These are phyloP conservation scores for Blastomyces silverae DNA, from an alignment of 2,329 filamentous ascomycete species.

Conservation along the genomic window DNA sequence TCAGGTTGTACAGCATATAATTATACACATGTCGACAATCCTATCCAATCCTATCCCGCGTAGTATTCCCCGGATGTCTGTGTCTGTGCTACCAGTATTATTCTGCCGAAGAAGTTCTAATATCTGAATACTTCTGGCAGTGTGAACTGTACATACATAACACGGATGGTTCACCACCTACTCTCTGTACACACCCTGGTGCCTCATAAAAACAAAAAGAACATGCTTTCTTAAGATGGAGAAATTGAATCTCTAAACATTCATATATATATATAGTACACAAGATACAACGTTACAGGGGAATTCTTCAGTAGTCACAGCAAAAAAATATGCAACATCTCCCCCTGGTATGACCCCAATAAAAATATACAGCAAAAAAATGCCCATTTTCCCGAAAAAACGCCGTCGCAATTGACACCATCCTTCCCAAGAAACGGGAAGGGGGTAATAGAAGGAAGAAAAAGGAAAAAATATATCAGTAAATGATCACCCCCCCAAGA, in stretches of 20 bases:
- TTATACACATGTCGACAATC: not conserved
- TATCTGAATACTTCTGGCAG: too few relatives aligned
- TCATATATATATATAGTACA: not conserved
- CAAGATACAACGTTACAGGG: not conserved
- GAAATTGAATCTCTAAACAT: not conserved
- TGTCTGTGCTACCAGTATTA: not conserved
- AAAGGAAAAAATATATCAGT: not conserved
- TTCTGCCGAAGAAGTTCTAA: too few relatives aligned
- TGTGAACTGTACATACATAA: too few relatives aligned
- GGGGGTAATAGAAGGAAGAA: not conserved
- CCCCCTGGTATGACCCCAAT: not conserved
- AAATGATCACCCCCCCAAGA: not conserved
- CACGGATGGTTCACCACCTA: too few relatives aligned
- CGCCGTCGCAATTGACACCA: slow-evolving; percentile 4
- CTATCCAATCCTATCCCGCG: too few relatives aligned
- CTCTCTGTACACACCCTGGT: not conserved
- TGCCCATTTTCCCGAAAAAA: not conserved
- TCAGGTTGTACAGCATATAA: not conserved
- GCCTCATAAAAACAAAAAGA: not conserved
- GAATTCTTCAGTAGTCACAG: not conserved
- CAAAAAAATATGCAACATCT: not conserved
- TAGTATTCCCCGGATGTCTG: not conserved
- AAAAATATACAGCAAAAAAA: slow-evolving; percentile 6
- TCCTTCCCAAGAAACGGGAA: not conserved
- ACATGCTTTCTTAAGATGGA: not conserved